Base-by-base conservation (phyloP, 169 alveolate genomes). In the Eimeria acervulina region DNA sequence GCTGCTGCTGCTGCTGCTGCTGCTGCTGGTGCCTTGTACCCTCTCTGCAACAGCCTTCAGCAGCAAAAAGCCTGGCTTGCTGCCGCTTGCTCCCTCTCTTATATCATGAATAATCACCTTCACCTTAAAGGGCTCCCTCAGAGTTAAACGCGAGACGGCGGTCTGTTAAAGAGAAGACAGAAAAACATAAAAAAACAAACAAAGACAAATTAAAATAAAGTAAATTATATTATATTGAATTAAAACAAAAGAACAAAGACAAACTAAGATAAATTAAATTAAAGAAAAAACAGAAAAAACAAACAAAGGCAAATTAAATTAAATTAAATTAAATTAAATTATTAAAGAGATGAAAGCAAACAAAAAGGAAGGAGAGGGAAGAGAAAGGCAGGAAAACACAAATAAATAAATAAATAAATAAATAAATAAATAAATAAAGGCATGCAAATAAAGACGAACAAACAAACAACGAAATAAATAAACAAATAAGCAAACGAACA, bases 71-170 rank as follows among this genome's bases (percentile, higher is more conserved):
- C 97, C 97, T 26, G 95, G 96, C 90, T 97, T 97, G 84, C 88
- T 93, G 51, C 98, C 98, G 36, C 95, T 74, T 28, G 47, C 81
- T 26, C 98, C 98, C 59, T 96, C 96, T 15, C 97, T 47, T 15
- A 97, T 97, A 68, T 97, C 97, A 87, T 80, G 91, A n/a, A 97
- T 94, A 76, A 95, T 52, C 19, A 90, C 52, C 90, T 59, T 42
- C 66, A 42, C 42, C 17, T 33, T 38, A 36, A 4, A 40, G 8
- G 96, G 97, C 28, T 55, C 72, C 28, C 85, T 31, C 51, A 95
- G 70, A 33, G 84, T 76, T 31, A 97, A 87, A 83, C 94, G 95
- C 51, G 95, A 96, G 84, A 97, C 97, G 13, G 97, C 98, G 0
- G 97, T 66, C 96, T 95, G 96, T 4, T 36, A 42, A 10, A 68